Conservation (phyloP, 2,329 filamentous ascomycete species). For the Apiospora phragmitis region DNA sequence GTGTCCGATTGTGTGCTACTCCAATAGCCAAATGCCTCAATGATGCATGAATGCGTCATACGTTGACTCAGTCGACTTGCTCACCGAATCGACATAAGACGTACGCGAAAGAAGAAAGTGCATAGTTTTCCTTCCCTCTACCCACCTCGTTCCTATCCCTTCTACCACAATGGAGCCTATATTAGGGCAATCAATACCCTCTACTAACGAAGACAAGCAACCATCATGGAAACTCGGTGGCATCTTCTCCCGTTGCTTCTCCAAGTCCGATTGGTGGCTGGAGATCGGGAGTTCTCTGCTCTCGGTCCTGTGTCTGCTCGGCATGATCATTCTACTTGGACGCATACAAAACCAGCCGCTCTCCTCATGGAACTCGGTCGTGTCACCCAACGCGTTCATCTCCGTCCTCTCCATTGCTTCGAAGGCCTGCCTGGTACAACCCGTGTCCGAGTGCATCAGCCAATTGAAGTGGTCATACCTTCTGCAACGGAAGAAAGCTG, state of each 20-base stretch:
- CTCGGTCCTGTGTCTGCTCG: not conserved
- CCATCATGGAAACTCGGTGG: not conserved
- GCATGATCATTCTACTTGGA: not conserved
- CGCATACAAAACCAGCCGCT: not conserved
- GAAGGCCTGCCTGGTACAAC: not conserved
- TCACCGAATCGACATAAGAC: too few species aligned
- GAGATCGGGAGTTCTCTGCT: not conserved
- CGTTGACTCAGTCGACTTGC: too few species aligned
- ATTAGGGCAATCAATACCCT: too few species aligned
- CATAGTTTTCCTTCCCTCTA: too few species aligned
- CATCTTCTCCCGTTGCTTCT: not conserved
- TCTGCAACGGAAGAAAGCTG: not conserved
- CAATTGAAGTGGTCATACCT: conserved; percentile 11
- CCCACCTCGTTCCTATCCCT: too few species aligned
- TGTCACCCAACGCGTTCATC: conserved; percentile 9
- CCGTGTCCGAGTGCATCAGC: conserved; percentile 9
- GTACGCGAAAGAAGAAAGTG: too few species aligned
- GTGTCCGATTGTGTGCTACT: too few species aligned
- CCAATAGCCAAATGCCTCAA: too few species aligned
- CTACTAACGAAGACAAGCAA: not conserved
- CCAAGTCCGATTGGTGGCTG: not conserved
- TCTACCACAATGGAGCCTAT: too few species aligned
- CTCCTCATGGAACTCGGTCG: not conserved
- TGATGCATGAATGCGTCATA: too few species aligned
- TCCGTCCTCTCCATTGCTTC: conserved; percentile 7